phyloP scores from a whole-genome alignment of 2,329 filamentous ascomycete genomes.

The Hypoxylon sp. region DNA sequence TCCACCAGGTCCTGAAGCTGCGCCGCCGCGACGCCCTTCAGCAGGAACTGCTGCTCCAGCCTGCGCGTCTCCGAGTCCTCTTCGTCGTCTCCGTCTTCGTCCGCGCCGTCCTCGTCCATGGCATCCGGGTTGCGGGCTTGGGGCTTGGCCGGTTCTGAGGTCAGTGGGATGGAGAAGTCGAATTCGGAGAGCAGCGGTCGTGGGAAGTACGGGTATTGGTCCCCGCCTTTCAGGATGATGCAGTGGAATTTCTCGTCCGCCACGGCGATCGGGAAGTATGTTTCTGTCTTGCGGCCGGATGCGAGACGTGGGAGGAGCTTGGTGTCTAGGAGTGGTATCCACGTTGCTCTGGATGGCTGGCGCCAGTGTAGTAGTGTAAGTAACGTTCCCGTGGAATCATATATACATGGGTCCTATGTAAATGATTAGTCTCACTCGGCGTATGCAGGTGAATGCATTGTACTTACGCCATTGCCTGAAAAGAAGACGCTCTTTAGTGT shows the following conservation, averaged over 20 bases:
- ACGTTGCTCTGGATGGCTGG: constrained; percentile 81
- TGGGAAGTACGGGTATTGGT: constrained; percentile 92
- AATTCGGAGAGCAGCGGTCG: constrained; percentile 91
- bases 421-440: constrained; percentile 34
- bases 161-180: constrained; percentile 85
- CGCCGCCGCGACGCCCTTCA: constrained; percentile 74
- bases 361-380: constrained; percentile 93
- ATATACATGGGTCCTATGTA: constrained; percentile 88
- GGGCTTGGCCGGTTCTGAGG: constrained; percentile 58
- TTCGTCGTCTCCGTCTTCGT: constrained; percentile 46
- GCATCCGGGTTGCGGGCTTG: constrained; percentile 48
- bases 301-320: constrained; percentile 82
- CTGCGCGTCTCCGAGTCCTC: constrained; percentile 63
- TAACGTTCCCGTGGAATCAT: constrained; percentile 90
- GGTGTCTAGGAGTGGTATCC: constrained; percentile 94
- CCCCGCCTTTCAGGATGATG: constrained; percentile 96
- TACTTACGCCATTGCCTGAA: constrained; percentile 82
- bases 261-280: constrained; percentile 95
- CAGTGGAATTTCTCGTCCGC: constrained; percentile 94
- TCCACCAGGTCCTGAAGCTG: constrained; percentile 80
- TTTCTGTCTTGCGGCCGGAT: constrained; percentile 84
- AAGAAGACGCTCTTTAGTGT: constrained; percentile 88
- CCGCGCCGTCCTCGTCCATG: constrained; percentile 44
- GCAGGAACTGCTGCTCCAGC: constrained; percentile 84
- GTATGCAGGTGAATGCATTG: constrained; percentile 4